These are phyloP conservation scores for Mesembryanthemum crystallinum DNA, from an alignment of 148 eudicot genomes.

Conservation along the genomic window DNA sequence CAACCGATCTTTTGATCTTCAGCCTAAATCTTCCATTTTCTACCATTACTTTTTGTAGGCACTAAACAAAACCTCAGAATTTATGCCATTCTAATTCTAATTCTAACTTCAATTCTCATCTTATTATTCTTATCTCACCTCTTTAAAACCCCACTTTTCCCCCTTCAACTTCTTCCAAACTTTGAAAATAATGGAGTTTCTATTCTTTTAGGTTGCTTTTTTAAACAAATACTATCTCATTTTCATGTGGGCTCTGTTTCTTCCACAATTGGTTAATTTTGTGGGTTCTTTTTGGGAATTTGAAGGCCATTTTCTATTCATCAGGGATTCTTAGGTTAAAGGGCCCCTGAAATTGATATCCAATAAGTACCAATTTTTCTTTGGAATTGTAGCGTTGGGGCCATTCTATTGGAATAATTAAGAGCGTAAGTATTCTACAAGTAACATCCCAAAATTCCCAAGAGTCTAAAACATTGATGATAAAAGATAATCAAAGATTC, in stretches of 20 bases:
- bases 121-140: neutral
- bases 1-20: neutral
- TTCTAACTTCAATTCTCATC: too few species aligned
- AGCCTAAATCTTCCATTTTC: neutral
- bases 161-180: too few species aligned
- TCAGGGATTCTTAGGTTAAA: neutral
- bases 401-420: neutral
- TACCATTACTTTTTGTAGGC: neutral
- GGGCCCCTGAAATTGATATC: neutral
- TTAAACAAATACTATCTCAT: too few species aligned
- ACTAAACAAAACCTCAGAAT: neutral
- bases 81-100: too few species aligned
- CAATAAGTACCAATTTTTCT: neutral
- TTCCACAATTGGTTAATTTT: neutral
- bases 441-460: conserved; percentile 10
- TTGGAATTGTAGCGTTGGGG: conserved; percentile 6
- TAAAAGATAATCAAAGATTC: neutral
- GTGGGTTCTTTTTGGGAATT: neutral
- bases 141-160: neutral
- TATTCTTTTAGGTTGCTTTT: too few species aligned
- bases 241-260: too few species aligned
- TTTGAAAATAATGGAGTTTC: too few species aligned
- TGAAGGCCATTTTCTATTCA: neutral
- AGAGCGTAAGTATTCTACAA: neutral
- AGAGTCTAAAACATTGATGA: too few species aligned